phyloP scores from a whole-genome alignment of 164 flowering plant species.

The Magnolia changhungtana region DNA sequence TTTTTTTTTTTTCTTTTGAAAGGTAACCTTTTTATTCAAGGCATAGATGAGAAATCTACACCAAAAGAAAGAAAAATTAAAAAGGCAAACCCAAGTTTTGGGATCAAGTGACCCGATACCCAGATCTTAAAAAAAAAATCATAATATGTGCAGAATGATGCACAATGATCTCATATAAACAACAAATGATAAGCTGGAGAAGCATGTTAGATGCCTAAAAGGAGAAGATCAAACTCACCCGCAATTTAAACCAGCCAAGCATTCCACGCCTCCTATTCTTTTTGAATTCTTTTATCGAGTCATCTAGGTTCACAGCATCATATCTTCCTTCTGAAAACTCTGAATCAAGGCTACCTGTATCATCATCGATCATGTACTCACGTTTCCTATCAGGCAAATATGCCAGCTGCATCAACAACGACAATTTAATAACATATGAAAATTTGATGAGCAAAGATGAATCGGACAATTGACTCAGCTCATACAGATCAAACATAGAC shows the following conservation, averaged over 20 bases:
- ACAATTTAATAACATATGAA: background rate
- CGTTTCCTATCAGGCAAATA: slow-evolving; percentile 78
- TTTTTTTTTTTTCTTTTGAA: too few species aligned
- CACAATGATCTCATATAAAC: background rate
- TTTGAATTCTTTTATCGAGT: slow-evolving; percentile 50
- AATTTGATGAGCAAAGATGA: background rate
- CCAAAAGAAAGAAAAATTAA: too few species aligned
- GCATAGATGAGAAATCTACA: too few species aligned
- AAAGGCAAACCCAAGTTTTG: too few species aligned
- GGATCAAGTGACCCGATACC: too few species aligned
- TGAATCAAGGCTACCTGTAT: slow-evolving; percentile 55
- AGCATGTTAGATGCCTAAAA: background rate
- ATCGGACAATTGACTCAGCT: background rate
- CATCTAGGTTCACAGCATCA: slow-evolving; percentile 44
- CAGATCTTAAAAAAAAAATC: too few species aligned
- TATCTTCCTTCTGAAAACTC: slow-evolving; percentile 55
- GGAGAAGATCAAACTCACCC: slow-evolving; percentile 33
- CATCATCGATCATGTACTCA: slow-evolving; percentile 61
- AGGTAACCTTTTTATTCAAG: too few species aligned
- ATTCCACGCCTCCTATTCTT: slow-evolving; percentile 61
- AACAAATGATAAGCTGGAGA: background rate
- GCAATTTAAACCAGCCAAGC: slow-evolving; percentile 83
- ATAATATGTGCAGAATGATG: background rate
- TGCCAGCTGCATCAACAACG: slow-evolving; percentile 55
- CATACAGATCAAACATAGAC: background rate